Evolutionary conservation across 495 filamentous ascomycete genomes (phyloP), one percentile per base, ranked within the genome.

Genomic region (Penicillium roqueforti): DNA sequence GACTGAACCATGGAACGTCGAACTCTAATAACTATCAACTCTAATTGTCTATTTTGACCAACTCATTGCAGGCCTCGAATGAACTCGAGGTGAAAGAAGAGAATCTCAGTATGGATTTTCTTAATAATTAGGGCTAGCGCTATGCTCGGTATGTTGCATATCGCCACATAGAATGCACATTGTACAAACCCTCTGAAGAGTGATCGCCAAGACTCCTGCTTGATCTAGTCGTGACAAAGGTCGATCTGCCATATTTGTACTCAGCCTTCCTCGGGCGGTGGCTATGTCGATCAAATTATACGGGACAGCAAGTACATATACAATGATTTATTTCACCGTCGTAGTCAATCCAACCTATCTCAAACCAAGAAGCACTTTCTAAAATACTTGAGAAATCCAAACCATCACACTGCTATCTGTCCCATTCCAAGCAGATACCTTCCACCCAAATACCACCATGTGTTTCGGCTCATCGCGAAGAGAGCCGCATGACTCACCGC

Each of bases 1-100:
- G 22, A 44, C 20, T 52, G 50, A 52, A 44, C 50, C 50, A 43
- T 52, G 50, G 50, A 52, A 43, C 40, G 50, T 28, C 18, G 50
- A 52, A 52, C 50, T 52, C 20, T 52, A 52, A 34, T 43, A 20
- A 32, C 14, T 11, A 52, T 11, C 29, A 52, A 34, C 49, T 39
- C 28, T 52, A 44, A 52, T 25, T 44, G 39, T 26, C 39, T 39
- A 39, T 50, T 39, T 28, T 26, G 37, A 40, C 37, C 48, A 40
- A 40, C 48, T 18, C 11, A 11, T 28, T 26, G 1, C 11, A 7
- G 19, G 10, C 26, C 28, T 37, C 22, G 9, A 1, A 4, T 29
- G 6, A 29, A 19, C n/a, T 18, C 6, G 9, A 18, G 11, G 14
- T 6, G 11, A 1, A 2, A 25, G 16, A 3, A 26, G 2, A 19